phyloP scores from a whole-genome alignment of 352 stramenopile species.

The Plasmopara halstedii region DNA sequence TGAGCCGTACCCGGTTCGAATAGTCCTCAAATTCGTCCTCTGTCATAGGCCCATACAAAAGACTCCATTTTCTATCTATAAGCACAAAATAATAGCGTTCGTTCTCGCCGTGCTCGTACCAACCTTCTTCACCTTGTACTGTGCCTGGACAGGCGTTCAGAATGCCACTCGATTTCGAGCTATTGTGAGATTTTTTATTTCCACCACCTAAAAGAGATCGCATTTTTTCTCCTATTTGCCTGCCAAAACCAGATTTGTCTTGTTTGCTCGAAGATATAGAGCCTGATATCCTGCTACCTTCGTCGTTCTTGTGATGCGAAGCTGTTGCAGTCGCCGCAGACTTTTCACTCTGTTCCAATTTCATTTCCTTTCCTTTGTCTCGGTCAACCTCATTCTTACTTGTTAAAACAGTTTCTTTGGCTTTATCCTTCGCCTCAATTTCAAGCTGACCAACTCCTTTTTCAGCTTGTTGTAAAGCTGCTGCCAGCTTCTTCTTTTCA shows the following conservation, averaged over 20 bases:
- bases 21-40: conserved; percentile 78
- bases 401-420: conserved; percentile 3
- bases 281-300: conserved; percentile 31
- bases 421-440: conserved; percentile 21
- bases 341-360: conserved; percentile 17
- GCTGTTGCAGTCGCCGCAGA: conserved; percentile 14
- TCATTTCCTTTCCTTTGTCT: conserved; percentile 16
- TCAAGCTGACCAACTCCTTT: conserved; percentile 32
- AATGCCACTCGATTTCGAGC: conserved; percentile 68
- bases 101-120: conserved; percentile 83
- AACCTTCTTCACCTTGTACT: conserved; percentile 76
- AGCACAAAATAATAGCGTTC: conserved; percentile 84
- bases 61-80: conserved; percentile 75
- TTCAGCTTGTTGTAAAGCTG: conserved; percentile 16
- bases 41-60: conserved; percentile 79
- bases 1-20: conserved; percentile 51
- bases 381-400: conserved; percentile 12
- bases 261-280: conserved; percentile 14
- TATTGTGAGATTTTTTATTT: conserved; percentile 54
- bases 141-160: conserved; percentile 74
- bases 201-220: conserved; percentile 64
- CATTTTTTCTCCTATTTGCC: conserved; percentile 79
- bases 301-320: conserved; percentile 48
- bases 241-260: conserved; percentile 41
- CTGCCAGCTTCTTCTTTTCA: conserved; percentile 22